Evolutionary conservation across 2,329 filamentous ascomycete species (phyloP), one percentile per base, ranked within the genome.

Genomic region (Aureobasidium sp.): DNA sequence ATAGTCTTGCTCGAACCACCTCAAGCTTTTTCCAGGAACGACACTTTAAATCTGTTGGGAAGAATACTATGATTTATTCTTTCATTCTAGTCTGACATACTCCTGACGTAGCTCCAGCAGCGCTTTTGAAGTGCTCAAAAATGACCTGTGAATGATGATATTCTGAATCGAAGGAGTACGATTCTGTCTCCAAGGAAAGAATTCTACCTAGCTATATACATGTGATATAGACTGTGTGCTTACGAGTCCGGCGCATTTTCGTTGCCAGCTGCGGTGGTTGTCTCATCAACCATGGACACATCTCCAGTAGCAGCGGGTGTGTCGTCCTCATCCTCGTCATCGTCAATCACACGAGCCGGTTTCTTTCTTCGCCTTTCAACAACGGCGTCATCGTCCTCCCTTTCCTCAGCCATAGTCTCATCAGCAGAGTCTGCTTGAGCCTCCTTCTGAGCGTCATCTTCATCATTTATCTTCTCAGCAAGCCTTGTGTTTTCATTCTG

Each of bases 291-390:
- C 34, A 56, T 54, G 29, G 53, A 50, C n/a, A 55, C 55, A 32
- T 55, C 53, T 11, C 52, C 48, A 10, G 51, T 35, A 39, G 56
- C 47, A 37, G 47, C 53, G 16, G 56, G 55, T 24, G 52, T 47
- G 12, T 56, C 61, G 16, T 64, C 64, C 3, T 66, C 65, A 11
- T 65, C 64, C 6, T 68, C 65, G 11, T 51, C 48, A 17, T 51
- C 48, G 41, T 68, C 63, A 3, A 67, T 42, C 12, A 68, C 60
- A 17, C 65, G 59, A 21, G 61, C 60, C 14, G 59, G 59, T 56
- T 65, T 66, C 53, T 62, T 62, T 53, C 64, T 60, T 45, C 60
- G 60, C 30, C 49, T 35, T 40, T 57, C 38, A 39, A 48, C 45
- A 29, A 53, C 49, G 17, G 54, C 32, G n/a, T 58, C 54, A 14